Evolutionary conservation across 139 green algal species (phyloP).

Genomic region (Diplosphaera chodatii): DNA sequence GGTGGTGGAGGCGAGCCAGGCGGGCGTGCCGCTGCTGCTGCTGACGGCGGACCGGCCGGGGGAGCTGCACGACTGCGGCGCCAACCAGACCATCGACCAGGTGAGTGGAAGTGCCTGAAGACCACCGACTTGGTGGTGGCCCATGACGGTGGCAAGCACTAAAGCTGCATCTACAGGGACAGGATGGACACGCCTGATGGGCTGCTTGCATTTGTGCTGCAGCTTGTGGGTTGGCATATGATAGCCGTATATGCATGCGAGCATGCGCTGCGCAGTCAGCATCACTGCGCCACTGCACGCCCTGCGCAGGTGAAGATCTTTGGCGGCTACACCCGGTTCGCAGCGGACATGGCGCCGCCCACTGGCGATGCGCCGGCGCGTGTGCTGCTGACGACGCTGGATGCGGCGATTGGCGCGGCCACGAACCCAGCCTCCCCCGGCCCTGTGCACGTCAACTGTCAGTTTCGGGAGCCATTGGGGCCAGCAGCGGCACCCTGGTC

Average conservation of each 20-base stretch:
- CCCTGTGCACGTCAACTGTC: conserved; percentile 92
- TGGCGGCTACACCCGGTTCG: conserved; percentile 74
- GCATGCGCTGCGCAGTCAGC: too few relatives aligned
- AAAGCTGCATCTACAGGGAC: too few relatives aligned
- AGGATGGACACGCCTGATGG: too few relatives aligned
- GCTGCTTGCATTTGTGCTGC: too few relatives aligned
- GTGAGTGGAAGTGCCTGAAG: too few relatives aligned
- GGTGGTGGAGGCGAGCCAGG: conserved; percentile 81
- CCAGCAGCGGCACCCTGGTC: conserved; percentile 36
- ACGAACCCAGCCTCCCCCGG: conserved; percentile 34
- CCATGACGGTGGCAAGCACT: too few relatives aligned
- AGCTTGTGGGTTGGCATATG: too few relatives aligned
- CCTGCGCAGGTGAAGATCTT: conserved; percentile 86
- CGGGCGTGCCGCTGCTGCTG: conserved; percentile 80
- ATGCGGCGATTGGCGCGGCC: conserved; percentile 46
- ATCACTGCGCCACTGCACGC: too few relatives aligned
- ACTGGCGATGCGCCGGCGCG: conserved; percentile 39
- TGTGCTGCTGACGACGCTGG: conserved; percentile 58
- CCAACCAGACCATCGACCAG: conserved; percentile 97
- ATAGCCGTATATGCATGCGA: too few relatives aligned
- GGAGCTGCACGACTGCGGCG: conserved; percentile 85
- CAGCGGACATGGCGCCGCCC: conserved; percentile 69
- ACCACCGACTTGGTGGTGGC: too few relatives aligned
- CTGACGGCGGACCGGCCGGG: conserved; percentile 88
- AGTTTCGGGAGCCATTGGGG: conserved; percentile 92